Base-by-base conservation (phyloP, 331 rosid genomes). In the Cydonia oblonga region DNA sequence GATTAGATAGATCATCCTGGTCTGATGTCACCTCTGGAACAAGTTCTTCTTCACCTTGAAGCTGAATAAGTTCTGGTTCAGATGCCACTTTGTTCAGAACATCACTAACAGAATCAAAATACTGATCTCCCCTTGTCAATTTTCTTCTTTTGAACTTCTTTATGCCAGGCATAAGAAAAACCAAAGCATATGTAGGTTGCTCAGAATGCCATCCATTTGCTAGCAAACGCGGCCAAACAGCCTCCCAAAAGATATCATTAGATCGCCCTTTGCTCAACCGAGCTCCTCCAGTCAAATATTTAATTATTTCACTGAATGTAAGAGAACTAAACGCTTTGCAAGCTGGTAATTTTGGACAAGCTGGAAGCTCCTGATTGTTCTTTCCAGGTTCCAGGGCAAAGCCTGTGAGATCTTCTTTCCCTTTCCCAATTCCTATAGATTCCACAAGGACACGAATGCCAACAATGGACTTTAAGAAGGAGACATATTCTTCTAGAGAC, bases 131-230 rank as follows among this genome's bases (percentile, higher is more conserved):
- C 82, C 86, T 91, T 63, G 82, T 85, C 72, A 89, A 87, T 69
- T 80, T 87, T 76, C 85, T 87, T 79, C 83, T 87, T 3, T 90
- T 89, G 84, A 89, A 89, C 76, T 86, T 91, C 51, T 87, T 79
- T 23, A 91, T 75, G 60, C 97, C 97, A 2, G 97, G 97, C 76
- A 86, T 71, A 75, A 91, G 90, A 81, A 89, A 91, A 75, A 91
- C 96, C 73, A 91, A 66, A 73, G 59, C 64, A 33, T 76, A 64
- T 64, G 82, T 83, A 14, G 89, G 90, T 69, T 84, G 92, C 90
- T 91, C 96, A 10, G 96, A 89, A 78, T 91, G 91, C 97, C 97
- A 91, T 58, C 97, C 97, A 78, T 85, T 91, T 38, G 87, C 97
- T 14, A 91, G 80, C 76, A 91, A 84, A 68, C 96, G 96, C 24